Conservation (phyloP, 2,329 filamentous ascomycete genomes). For the Talaromyces verruculosus region DNA sequence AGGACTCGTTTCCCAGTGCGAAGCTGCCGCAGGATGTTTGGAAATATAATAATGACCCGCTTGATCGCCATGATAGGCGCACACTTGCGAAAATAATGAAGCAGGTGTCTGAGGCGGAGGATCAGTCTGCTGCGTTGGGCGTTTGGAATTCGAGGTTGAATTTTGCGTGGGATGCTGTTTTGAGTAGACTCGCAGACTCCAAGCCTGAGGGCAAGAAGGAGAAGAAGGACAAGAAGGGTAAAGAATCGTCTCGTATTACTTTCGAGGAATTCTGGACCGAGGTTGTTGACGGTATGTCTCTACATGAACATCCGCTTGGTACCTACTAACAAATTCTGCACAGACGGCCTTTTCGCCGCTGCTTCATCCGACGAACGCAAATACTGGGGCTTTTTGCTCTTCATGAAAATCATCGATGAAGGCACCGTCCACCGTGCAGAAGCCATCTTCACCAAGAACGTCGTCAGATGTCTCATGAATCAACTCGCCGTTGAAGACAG, state of each 20-base stretch:
- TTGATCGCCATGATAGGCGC: constrained; percentile 66
- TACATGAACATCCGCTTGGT: neutral
- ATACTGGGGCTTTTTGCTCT: constrained; percentile 85
- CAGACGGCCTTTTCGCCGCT: constrained; percentile 73
- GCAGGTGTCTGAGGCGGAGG: constrained; percentile 52
- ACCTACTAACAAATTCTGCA: neutral
- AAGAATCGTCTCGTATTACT: constrained; percentile 38
- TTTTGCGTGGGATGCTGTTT: constrained; percentile 81
- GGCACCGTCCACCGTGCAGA: constrained; percentile 52
- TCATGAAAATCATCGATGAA: constrained; percentile 68
- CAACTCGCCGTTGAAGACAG: constrained; percentile 75
- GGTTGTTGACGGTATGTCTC: constrained; percentile 73
- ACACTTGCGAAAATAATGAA: constrained; percentile 75
- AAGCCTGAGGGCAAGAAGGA: constrained; percentile 32
- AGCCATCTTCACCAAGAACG: constrained; percentile 75
- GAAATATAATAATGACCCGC: constrained; percentile 65
- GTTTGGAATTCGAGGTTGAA: constrained; percentile 78
- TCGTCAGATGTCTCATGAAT: constrained; percentile 79
- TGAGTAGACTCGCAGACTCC: constrained; percentile 49
- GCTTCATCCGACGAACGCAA: constrained; percentile 84
- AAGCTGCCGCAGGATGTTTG: constrained; percentile 70
- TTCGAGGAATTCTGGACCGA: constrained; percentile 83
- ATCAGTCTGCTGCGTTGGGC: constrained; percentile 52
- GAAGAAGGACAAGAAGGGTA: constrained; percentile 35
- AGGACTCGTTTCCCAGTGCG: constrained; percentile 62